These are phyloP conservation scores for Calycina herbarum DNA, from an alignment of 2,329 filamentous ascomycete species.

Conservation along the genomic window DNA sequence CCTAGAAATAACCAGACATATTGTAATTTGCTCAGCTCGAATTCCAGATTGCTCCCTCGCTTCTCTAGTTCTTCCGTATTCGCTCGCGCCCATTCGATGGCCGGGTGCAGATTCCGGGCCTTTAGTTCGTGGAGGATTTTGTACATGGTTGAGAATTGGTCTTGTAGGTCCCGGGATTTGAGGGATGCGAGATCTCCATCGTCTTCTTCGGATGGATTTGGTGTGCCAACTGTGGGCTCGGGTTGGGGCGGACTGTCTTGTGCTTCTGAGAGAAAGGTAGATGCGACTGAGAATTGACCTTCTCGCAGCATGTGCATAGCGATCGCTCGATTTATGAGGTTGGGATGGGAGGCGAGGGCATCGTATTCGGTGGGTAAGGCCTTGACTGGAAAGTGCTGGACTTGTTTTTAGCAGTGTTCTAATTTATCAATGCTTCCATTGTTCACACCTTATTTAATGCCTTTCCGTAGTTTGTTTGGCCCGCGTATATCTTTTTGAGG, in stretches of 20 bases:
- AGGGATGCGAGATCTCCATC: conserved; percentile 52
- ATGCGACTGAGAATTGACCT: conserved; percentile 86
- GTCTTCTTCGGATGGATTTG: conserved; percentile 37
- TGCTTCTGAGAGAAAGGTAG: conserved; percentile 78
- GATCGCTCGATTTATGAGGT: conserved; percentile 87
- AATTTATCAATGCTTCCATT: not conserved
- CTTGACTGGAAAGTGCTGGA: conserved; percentile 45
- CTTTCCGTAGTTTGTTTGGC: conserved; percentile 81
- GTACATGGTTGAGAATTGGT: conserved; percentile 88
- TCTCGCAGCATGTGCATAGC: conserved; percentile 95
- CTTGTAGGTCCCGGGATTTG: conserved; percentile 68
- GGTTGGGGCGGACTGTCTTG: conserved; percentile 45
- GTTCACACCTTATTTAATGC: conserved; percentile 72
- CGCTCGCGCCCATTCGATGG: conserved; percentile 80
- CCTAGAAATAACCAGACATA: conserved; percentile 86
- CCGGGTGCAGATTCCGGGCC: conserved; percentile 71
- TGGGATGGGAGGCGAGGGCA: conserved; percentile 71
- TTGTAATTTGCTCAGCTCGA: conserved; percentile 86
- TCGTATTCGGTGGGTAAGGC: conserved; percentile 77
- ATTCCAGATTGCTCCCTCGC: conserved; percentile 89
- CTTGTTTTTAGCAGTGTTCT: conserved; percentile 15
- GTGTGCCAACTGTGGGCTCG: conserved; percentile 36
- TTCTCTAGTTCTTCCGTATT: conserved; percentile 73
- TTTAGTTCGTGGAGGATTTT: conserved; percentile 78
- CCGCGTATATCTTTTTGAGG: conserved; percentile 79